These are phyloP conservation scores for Canavalia ensiformis DNA, from an alignment of 306 rosid genomes.

Conservation along the genomic window DNA sequence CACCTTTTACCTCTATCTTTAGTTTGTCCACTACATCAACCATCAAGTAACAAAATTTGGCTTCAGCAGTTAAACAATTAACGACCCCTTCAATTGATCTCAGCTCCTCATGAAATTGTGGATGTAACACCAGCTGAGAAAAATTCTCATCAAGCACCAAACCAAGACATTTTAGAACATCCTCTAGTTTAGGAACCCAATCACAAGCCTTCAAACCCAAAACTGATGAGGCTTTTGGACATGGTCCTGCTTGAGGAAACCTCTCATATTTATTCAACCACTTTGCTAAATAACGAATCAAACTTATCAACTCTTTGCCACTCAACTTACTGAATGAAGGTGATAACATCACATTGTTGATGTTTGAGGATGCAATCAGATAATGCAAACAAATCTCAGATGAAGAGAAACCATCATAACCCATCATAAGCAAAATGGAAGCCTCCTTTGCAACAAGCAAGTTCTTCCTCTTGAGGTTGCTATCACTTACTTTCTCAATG, in stretches of 20 bases:
- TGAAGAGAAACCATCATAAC: constrained; percentile 77
- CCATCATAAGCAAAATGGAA: constrained; percentile 79
- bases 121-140: constrained; percentile 75
- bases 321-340: constrained; percentile 71
- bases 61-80: constrained; percentile 66
- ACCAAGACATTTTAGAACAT: constrained; percentile 65
- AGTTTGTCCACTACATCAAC: constrained; percentile 63
- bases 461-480: constrained; percentile 51
- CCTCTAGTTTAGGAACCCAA: constrained; percentile 88
- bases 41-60: constrained; percentile 64
- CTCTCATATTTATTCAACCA: constrained; percentile 90
- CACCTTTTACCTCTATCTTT: constrained; percentile 50
- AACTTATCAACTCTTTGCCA: constrained; percentile 66
- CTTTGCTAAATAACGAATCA: constrained; percentile 77
- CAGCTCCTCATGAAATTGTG: constrained; percentile 79
- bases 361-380: constrained; percentile 72
- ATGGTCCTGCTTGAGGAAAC: constrained; percentile 80
- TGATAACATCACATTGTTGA: constrained; percentile 61
- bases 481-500: constrained; percentile 59
- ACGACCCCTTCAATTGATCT: constrained; percentile 61
- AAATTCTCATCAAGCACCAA: constrained; percentile 76
- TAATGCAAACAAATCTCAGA: constrained; percentile 82
- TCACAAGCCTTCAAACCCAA: constrained; percentile 75
- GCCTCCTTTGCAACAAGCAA: constrained; percentile 69
- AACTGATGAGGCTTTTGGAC: constrained; percentile 52